Base-by-base conservation (phyloP, 345 rosid genomes). In the Durio zibethinus region DNA sequence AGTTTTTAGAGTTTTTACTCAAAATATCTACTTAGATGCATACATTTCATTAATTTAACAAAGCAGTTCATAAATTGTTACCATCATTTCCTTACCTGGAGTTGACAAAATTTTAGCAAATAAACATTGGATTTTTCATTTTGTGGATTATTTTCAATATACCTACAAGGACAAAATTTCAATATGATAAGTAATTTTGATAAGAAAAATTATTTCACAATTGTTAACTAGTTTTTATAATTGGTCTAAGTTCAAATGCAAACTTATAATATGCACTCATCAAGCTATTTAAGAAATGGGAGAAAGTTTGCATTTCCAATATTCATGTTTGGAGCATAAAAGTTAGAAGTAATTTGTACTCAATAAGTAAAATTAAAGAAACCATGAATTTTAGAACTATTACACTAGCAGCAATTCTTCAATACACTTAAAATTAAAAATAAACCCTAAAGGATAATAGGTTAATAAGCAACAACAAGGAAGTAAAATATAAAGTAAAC, bases 41-140 rank as follows among this genome's bases (percentile, higher is more conserved):
- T 40, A 42, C 31, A 75, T 29, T 76, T 76, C 31, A 45, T 57
- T 72, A 42, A 33, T 35, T 67, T 38, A 25, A 38, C 11, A 10
- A 66, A 67, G 16, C 38, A 61, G 60, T 18, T 18, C 27, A 21
- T 23, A 36, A 16, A 80, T 59, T 29, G 20, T 42, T 72, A 33
- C 10, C 20, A 38, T 79, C 65, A 64, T 43, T 75, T 54, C 62
- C 20, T 59, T 82, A 92, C 99, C 98, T 95, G 99, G 73, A 95
- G 98, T 82, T 95, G 99, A 50, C 97, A 93, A 83, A 95, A 95
- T 86, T 95, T 95, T 66, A 95, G 93, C 85, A 95, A 85, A 89
- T 93, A 95, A 77, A 93, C 92, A 82, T 90, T 86, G 7, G 99
- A 92, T 86, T 95, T 98, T 52, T 97, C 98, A 87, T 92, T 93